Evolutionary conservation across 495 filamentous ascomycete genomes (phyloP).

Genomic region (Penicillium silybi): DNA sequence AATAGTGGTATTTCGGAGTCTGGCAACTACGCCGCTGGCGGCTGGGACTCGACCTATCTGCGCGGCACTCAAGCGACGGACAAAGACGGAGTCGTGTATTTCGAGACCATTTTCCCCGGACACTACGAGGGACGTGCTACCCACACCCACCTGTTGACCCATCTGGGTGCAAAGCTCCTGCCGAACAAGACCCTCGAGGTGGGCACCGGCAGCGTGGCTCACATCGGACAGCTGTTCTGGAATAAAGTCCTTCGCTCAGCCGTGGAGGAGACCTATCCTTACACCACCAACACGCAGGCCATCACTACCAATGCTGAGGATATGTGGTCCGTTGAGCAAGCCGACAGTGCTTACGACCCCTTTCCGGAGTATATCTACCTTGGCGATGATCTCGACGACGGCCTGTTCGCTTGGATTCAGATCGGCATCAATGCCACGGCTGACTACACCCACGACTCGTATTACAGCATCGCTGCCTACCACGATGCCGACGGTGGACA

Average conservation of each 20-base stretch:
- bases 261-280: slow-evolving; percentile 53
- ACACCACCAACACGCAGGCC: slow-evolving; percentile 51
- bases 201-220: slow-evolving; percentile 31
- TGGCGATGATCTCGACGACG: slow-evolving; percentile 42
- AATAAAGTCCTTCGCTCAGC: slow-evolving; percentile 52
- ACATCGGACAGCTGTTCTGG: slow-evolving; percentile 58
- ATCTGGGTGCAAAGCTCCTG: slow-evolving; percentile 42
- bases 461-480: slow-evolving; percentile 38
- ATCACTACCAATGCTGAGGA: slow-evolving; percentile 47
- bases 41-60: slow-evolving; percentile 47
- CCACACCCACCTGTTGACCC: slow-evolving; percentile 53
- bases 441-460: slow-evolving; percentile 38
- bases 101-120: slow-evolving; percentile 57
- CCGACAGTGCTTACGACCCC: slow-evolving; percentile 29
- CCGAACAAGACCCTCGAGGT: slow-evolving; percentile 49
- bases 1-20: slow-evolving; percentile 30
- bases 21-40: slow-evolving; percentile 32
- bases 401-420: slow-evolving; percentile 55
- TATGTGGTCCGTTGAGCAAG: slow-evolving; percentile 33
- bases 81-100: slow-evolving; percentile 51
- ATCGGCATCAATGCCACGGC: slow-evolving; percentile 53
- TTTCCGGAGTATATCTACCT: slow-evolving; percentile 45
- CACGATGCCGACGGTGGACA: slow-evolving; percentile 32
- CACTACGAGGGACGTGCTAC: slow-evolving; percentile 58
- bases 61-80: slow-evolving; percentile 53